These are phyloP conservation scores for Gremmenia infestans DNA, from an alignment of 2,329 filamentous ascomycete genomes.

Conservation along the genomic window DNA sequence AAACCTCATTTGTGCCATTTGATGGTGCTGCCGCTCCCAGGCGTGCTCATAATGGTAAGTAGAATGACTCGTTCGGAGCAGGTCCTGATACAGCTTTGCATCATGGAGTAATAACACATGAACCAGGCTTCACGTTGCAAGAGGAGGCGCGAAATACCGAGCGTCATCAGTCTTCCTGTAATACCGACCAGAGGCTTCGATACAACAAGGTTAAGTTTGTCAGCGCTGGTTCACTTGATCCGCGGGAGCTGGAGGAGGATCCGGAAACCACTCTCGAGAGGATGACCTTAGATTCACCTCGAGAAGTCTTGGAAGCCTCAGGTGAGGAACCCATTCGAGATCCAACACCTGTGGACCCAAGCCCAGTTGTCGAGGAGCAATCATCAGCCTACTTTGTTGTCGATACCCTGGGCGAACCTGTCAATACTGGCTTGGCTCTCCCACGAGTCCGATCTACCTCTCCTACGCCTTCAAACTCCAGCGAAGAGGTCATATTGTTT, in stretches of 20 bases:
- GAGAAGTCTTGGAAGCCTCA: not conserved
- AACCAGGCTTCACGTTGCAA: slow-evolving; percentile 36
- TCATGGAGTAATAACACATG: not conserved
- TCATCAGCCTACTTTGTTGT: slow-evolving; percentile 30
- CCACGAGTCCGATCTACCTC: slow-evolving; percentile 28
- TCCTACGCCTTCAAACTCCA: slow-evolving; percentile 50
- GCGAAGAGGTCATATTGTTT: slow-evolving; percentile 70
- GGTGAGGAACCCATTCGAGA: not conserved
- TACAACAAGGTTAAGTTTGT: slow-evolving; percentile 54
- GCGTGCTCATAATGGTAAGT: slow-evolving; percentile 15
- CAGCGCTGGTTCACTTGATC: slow-evolving; percentile 48
- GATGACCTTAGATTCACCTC: slow-evolving; percentile 15
- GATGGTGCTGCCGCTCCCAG: slow-evolving; percentile 14
- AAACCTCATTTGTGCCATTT: slow-evolving; percentile 21
- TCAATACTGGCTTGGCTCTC: slow-evolving; percentile 30
- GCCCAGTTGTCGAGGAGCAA: slow-evolving; percentile 1
- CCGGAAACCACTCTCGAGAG: slow-evolving; percentile 28
- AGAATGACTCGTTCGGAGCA: not conserved
- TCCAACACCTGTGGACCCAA: not conserved
- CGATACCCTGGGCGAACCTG: slow-evolving; percentile 30
- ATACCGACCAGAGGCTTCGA: slow-evolving; percentile 46
- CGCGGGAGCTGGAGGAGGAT: slow-evolving; percentile 21
- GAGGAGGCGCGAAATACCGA: slow-evolving; percentile 56
- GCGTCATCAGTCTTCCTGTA: slow-evolving; percentile 42
- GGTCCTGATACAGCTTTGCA: not conserved